These are phyloP conservation scores for Tritrichomonas foetus DNA, from an alignment of 208 protist species.

Conservation along the genomic window DNA sequence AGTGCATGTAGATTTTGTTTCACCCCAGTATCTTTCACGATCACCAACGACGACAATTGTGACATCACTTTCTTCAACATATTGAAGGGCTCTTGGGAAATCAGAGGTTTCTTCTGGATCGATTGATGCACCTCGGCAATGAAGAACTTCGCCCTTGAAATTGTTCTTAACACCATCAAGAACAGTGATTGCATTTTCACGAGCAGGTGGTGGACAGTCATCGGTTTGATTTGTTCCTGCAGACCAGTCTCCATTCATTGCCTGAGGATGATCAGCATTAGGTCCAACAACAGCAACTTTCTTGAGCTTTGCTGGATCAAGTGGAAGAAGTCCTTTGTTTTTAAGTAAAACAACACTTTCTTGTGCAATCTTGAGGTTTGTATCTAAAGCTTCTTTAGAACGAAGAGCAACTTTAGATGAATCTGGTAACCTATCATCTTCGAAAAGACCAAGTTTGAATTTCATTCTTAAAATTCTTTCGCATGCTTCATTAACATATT, in stretches of 20 bases:
- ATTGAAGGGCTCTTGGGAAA: background rate
- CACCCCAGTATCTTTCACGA: background rate
- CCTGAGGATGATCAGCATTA: background rate
- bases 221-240: background rate
- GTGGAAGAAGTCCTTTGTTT: conserved; percentile 36
- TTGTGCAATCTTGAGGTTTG: too few species aligned
- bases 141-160: too few species aligned
- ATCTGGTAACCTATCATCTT: background rate
- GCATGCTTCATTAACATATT: background rate
- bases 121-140: background rate
- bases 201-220: background rate
- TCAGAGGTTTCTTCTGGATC: background rate
- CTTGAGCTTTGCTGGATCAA: background rate
- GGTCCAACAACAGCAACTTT: background rate
- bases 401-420: conserved; percentile 5
- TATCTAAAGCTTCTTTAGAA: too few species aligned
- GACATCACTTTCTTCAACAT: background rate
- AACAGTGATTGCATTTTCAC: background rate
- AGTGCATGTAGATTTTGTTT: background rate
- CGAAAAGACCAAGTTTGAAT: background rate
- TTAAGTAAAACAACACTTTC: conserved; percentile 46
- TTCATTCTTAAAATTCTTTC: background rate
- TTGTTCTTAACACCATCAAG: background rate
- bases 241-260: background rate
- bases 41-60: background rate